These are phyloP conservation scores for Lanmaoa rubissima DNA, from an alignment of 768 basidiomycete species.

Conservation along the genomic window DNA sequence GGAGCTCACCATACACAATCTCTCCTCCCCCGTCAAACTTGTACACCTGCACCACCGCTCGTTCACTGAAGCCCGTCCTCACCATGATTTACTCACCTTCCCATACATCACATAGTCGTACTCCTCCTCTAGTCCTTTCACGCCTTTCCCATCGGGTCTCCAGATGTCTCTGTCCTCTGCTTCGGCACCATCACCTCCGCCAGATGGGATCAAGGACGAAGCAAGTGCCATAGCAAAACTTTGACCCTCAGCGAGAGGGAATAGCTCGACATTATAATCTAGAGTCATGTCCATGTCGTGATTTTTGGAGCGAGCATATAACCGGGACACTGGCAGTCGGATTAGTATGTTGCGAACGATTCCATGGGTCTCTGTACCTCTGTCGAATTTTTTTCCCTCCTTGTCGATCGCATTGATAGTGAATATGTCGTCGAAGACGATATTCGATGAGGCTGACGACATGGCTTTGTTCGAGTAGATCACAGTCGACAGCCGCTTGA, in stretches of 20 bases:
- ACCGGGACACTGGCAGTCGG: conserved; percentile 70
- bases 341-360: conserved; percentile 5
- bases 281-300: conserved; percentile 90
- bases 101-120: conserved; percentile 99
- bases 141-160: conserved; percentile 82
- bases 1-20: conserved; percentile 57
- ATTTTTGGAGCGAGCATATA: conserved; percentile 87
- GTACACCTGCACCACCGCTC: conserved; percentile 65
- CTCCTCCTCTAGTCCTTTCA: conserved; percentile 84
- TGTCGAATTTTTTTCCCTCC: conserved; percentile 96
- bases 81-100: conserved; percentile 54
- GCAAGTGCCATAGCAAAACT: conserved; percentile 85
- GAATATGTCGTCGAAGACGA: conserved; percentile 95
- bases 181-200: conserved; percentile 52
- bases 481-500: not conserved
- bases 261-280: conserved; percentile 92
- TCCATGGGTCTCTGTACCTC: conserved; percentile 55
- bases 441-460: conserved; percentile 61
- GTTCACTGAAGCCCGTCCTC: not conserved
- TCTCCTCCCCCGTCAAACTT: conserved; percentile 91
- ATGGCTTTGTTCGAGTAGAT: conserved; percentile 31
- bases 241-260: conserved; percentile 66
- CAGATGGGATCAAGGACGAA: conserved; percentile 63
- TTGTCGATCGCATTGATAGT: conserved; percentile 79
- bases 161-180: conserved; percentile 70